These are phyloP conservation scores for Exophiala bonariae DNA, from an alignment of 2,329 filamentous ascomycete genomes.

Conservation along the genomic window DNA sequence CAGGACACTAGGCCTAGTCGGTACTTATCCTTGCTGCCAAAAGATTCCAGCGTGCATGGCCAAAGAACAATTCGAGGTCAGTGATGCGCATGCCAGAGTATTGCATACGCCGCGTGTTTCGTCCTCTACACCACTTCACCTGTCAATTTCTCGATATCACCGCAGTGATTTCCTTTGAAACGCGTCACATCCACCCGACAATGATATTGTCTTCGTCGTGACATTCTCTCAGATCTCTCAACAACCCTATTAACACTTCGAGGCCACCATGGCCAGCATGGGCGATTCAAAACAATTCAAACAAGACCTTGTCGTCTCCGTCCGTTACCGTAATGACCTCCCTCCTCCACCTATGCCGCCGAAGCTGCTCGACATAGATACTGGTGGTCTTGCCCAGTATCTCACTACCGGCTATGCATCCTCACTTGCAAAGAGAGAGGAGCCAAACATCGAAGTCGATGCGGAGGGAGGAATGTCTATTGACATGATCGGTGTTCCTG, in stretches of 20 bases:
- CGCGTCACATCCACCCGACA: no score
- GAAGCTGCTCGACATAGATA: conserved; percentile 95
- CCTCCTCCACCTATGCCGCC: conserved; percentile 92
- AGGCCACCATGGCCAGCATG: conserved; percentile 22
- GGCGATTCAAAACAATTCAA: conserved; percentile 53
- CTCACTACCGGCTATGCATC: conserved; percentile 89
- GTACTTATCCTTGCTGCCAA: no score
- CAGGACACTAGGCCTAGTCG: no score
- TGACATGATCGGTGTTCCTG: conserved; percentile 90
- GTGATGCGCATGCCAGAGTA: no score
- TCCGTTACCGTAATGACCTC: conserved; percentile 92
- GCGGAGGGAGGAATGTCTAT: conserved; percentile 97
- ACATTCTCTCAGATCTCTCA: neutral
- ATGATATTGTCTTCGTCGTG: no score
- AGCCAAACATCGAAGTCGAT: conserved; percentile 94
- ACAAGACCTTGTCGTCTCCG: conserved; percentile 96
- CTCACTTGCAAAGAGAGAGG: conserved; percentile 83
- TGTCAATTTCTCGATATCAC: no score
- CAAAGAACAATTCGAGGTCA: no score
- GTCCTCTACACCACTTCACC: no score
- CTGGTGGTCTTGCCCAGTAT: conserved; percentile 87
- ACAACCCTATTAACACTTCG: neutral
- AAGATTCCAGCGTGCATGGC: no score
- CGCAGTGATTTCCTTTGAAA: no score
- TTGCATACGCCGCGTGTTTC: no score